phyloP scores from a whole-genome alignment of 164 flowering plant species.

The Paratinospora sagittata region DNA sequence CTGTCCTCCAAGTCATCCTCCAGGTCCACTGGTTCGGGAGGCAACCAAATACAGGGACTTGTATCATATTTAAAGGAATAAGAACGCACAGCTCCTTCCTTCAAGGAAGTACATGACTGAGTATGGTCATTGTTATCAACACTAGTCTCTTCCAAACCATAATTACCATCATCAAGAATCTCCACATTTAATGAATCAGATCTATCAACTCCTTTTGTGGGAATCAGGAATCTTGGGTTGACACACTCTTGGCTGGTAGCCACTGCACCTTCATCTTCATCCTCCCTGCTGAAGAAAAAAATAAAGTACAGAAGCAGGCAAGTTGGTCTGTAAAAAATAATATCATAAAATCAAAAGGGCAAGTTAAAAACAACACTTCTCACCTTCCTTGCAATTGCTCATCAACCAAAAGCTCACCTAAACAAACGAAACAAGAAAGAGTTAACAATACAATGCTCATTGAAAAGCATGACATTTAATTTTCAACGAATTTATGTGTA shows the following conservation, averaged over 20 bases:
- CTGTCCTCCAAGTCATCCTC: slow-evolving; percentile 57
- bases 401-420: slow-evolving; percentile 72
- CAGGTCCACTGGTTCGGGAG: slow-evolving; percentile 73
- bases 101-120: not conserved
- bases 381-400: slow-evolving; percentile 44
- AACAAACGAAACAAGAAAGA: slow-evolving; percentile 10
- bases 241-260: slow-evolving; percentile 26
- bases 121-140: not conserved
- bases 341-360: slow-evolving; percentile 4
- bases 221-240: slow-evolving; percentile 8
- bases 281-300: slow-evolving; percentile 26
- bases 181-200: slow-evolving; percentile 14
- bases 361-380: not conserved
- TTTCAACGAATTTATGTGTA: not conserved
- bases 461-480: not conserved
- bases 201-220: slow-evolving; percentile 12
- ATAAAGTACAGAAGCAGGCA: not conserved
- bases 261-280: slow-evolving; percentile 25
- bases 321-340: not conserved
- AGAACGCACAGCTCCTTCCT: slow-evolving; percentile 22
- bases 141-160: slow-evolving; percentile 3
- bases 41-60: slow-evolving; percentile 52
- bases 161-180: slow-evolving; percentile 12
- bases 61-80: slow-evolving; percentile 28
- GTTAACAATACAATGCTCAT: not conserved